Evolutionary conservation across 352 stramenopile genomes (phyloP).

Genomic region (Phytopythium oedochilum): DNA sequence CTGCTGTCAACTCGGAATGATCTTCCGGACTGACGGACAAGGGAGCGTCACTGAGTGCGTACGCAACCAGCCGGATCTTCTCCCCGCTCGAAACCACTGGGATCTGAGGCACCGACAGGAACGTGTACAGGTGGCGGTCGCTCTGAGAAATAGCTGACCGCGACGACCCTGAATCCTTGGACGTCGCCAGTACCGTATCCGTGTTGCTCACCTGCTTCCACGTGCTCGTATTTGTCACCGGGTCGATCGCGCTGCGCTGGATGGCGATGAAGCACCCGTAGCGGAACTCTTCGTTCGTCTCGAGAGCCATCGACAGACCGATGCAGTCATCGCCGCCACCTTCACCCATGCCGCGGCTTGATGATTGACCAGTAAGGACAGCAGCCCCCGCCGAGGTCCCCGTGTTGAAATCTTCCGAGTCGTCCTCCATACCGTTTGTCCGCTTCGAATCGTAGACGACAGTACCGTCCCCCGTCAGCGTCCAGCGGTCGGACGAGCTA

Average conservation of each 20-base stretch:
- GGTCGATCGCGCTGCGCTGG: constrained; percentile 38
- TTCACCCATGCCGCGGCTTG: background rate
- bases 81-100: constrained; percentile 49
- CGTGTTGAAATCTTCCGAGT: constrained; percentile 8
- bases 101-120: constrained; percentile 78
- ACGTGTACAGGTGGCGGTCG: constrained; percentile 70
- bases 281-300: constrained; percentile 74
- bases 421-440: constrained; percentile 29
- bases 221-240: constrained; percentile 26
- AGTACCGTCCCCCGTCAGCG: constrained; percentile 27
- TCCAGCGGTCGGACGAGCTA: constrained; percentile 57
- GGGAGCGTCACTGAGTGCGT: constrained; percentile 38
- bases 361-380: background rate
- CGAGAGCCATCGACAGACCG: constrained; percentile 75
- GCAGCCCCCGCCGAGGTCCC: background rate
- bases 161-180: constrained; percentile 31
- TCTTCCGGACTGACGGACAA: constrained; percentile 37
- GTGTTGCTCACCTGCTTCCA: constrained; percentile 82
- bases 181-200: constrained; percentile 63
- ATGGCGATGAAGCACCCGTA: constrained; percentile 79
- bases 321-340: constrained; percentile 52
- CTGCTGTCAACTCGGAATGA: constrained; percentile 76
- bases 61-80: constrained; percentile 75
- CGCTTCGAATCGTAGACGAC: constrained; percentile 21
- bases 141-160: constrained; percentile 7